Evolutionary conservation across 2,329 filamentous ascomycete species (phyloP).

Genomic region (Colletotrichum shisoi): DNA sequence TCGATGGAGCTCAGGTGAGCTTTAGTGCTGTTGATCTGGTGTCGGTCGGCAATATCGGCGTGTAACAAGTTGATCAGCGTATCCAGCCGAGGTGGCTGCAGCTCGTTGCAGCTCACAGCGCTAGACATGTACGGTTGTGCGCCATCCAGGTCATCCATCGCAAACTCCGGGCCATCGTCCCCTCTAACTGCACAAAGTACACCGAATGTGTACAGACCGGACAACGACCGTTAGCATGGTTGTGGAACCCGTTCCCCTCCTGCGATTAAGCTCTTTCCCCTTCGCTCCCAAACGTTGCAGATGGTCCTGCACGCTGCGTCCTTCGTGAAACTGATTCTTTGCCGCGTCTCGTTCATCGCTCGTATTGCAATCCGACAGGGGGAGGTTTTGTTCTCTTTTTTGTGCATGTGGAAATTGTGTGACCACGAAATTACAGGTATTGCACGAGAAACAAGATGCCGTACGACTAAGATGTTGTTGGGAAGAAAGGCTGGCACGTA

Average conservation of each 20-base stretch:
- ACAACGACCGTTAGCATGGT: neutral
- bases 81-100: neutral
- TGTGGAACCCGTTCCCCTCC: neutral
- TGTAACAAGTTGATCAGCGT: neutral
- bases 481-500: neutral
- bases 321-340: neutral
- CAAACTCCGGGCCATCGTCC: neutral
- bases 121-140: neutral
- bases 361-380: neutral
- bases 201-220: neutral
- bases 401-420: neutral
- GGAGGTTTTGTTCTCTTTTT: neutral
- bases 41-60: neutral
- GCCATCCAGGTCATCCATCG: neutral
- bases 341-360: neutral
- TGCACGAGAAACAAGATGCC: neutral
- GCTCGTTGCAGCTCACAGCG: neutral
- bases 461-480: too few species aligned
- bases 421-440: too few species aligned
- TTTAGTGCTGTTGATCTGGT: conserved; percentile 2
- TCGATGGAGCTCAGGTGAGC: conserved; percentile 12
- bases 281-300: neutral
- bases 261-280: neutral
- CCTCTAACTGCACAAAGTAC: too few species aligned
- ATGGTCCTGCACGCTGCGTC: neutral